Evolutionary conservation across 78 protist genomes (phyloP).

Genomic region (Polysphondylium violaceum): DNA sequence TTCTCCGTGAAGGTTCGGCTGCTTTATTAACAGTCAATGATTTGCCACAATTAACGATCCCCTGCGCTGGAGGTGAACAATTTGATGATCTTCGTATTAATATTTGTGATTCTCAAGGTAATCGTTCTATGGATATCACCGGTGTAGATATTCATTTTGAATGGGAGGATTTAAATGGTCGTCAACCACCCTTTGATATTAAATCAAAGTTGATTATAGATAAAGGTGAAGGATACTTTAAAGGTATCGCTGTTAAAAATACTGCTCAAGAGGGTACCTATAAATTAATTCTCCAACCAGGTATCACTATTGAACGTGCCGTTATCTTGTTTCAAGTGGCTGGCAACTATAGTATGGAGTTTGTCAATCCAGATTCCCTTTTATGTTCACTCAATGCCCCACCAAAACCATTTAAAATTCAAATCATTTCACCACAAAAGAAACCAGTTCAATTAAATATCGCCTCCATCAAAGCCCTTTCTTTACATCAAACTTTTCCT

Average conservation of each 20-base stretch:
- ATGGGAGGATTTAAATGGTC: conserved; percentile 23
- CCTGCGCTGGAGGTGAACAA: conserved; percentile 36
- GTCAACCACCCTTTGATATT: conserved; percentile 15
- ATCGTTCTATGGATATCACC: conserved; percentile 3
- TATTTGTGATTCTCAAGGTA: conserved; percentile 71
- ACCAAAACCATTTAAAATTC: neutral
- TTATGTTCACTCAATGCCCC: neutral
- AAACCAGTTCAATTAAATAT: conserved; percentile 2
- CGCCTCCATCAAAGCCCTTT: neutral
- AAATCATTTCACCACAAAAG: conserved; percentile 13
- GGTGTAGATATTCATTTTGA: conserved; percentile 47
- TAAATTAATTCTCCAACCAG: conserved; percentile 10
- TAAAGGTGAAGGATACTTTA: conserved; percentile 32
- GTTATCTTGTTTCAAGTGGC: conserved; percentile 6
- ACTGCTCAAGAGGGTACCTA: conserved; percentile 39
- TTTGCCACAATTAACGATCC: neutral
- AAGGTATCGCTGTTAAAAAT: conserved; percentile 13
- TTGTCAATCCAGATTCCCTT: neutral
- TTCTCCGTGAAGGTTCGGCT: conserved; percentile 50
- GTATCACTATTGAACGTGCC: conserved; percentile 32
- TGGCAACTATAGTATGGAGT: conserved; percentile 4
- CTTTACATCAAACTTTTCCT: neutral
- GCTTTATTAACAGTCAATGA: conserved; percentile 37
- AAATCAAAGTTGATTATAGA: neutral
- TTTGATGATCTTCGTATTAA: conserved; percentile 33